These are phyloP conservation scores for Colletotrichum cordylinicola DNA, from an alignment of 2,329 filamentous ascomycete genomes.

Conservation along the genomic window DNA sequence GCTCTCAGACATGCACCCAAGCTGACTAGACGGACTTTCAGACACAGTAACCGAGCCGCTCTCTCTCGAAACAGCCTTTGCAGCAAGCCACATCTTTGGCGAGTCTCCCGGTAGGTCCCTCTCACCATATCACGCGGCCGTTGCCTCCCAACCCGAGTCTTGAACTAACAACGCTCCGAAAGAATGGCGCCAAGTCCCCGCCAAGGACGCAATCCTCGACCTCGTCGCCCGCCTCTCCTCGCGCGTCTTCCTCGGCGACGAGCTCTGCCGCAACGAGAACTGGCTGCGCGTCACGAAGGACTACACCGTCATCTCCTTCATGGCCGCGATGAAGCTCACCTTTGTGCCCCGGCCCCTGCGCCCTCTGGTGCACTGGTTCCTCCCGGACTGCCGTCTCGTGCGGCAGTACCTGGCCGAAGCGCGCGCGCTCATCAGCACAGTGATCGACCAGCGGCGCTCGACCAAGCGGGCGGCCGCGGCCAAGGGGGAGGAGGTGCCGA, in stretches of 20 bases:
- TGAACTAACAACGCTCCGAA: background rate
- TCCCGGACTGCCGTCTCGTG: conserved; percentile 42
- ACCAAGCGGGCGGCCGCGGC: conserved; percentile 28
- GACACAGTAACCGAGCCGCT: background rate
- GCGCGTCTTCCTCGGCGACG: conserved; percentile 51
- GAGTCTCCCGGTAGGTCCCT: background rate
- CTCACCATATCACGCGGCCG: too few species aligned
- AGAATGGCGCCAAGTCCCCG: conserved; percentile 27
- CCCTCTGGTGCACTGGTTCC: conserved; percentile 47
- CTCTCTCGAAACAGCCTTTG: background rate
- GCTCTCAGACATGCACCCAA: fast-evolving
- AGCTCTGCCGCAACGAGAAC: conserved; percentile 48
- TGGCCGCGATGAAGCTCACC: conserved; percentile 40
- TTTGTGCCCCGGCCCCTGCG: conserved; percentile 43
- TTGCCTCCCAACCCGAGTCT: too few species aligned
- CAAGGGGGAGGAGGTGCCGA: background rate
- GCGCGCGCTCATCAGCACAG: conserved; percentile 37
- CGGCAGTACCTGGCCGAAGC: conserved; percentile 37
- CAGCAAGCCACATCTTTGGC: background rate
- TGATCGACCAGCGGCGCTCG: conserved; percentile 29
- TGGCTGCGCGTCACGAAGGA: conserved; percentile 51
- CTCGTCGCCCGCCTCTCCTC: conserved; percentile 56
- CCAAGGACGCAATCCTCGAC: background rate
- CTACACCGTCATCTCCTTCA: conserved; percentile 45
- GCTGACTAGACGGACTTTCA: background rate